Evolutionary conservation across 768 basidiomycete genomes (phyloP), one percentile per base, ranked within the genome.

Genomic region (Phanerochaete carnosa): DNA sequence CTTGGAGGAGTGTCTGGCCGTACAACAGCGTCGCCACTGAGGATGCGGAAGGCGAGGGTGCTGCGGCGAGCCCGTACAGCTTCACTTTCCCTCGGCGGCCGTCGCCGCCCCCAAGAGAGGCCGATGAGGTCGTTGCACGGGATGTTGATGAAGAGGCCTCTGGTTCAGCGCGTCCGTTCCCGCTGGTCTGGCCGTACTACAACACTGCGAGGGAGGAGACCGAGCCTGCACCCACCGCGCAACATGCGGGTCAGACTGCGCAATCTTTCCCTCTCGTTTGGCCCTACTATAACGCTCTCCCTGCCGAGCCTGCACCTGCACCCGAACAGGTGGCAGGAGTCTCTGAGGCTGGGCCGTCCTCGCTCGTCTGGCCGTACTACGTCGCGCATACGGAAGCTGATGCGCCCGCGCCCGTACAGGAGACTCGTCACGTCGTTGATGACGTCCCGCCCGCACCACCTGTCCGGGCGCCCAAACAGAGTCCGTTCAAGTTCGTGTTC

Each of bases 1-100:
- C 67, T 11, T 70, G 67, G 66, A 52, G 61, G 23, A 58, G 62
- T 33, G 65, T 69, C 16, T 68, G 68, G 68, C 66, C 68, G 7
- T 67, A 67, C 60, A 61, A 22, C 45, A 39, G 54, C 28, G 47
- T 30, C 28, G 8, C 32, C 8, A 33, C 53, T 30, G 1, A 23
- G 9, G 29, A 5, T 16, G 37, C 30, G 19, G n/a, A 29, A 25
- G 45, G 43, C 19, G 57, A 52, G 32, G 45, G 23, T n/a, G 29
- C 16, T n/a, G 37, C 37, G 16, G 46, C 53, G 26, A 25, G 39
- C 46, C 16, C 28, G 16, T 58, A 58, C 39, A 33, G 46, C 23
- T 62, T 62, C 43, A 51, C 54, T 12, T 62, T 62, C 61, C 61
- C 61, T 23, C 53, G 57, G 16, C 43, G 53, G 3, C 49, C 53